Evolutionary conservation across 768 basidiomycete genomes (phyloP).

Genomic region (Pleurotus tuoliensis): DNA sequence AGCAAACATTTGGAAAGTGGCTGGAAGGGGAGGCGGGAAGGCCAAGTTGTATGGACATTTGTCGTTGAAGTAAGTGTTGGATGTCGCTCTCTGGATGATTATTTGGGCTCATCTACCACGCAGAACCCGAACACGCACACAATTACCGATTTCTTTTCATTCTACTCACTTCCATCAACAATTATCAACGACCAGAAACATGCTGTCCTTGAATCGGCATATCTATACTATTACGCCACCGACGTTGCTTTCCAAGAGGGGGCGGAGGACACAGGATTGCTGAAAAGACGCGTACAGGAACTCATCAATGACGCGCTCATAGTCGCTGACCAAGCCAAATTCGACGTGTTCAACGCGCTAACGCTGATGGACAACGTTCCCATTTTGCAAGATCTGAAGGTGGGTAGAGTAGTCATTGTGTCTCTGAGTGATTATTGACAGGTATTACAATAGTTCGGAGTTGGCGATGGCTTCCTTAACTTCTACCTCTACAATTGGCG

Average conservation of each 20-base stretch:
- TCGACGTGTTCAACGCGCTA: constrained; percentile 95
- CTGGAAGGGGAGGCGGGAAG: constrained; percentile 44
- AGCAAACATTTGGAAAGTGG: constrained; percentile 42
- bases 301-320: constrained; percentile 80
- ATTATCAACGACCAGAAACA: constrained; percentile 78
- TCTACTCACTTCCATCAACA: constrained; percentile 94
- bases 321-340: constrained; percentile 77
- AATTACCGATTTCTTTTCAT: constrained; percentile 95
- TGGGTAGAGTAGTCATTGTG: constrained; percentile 24
- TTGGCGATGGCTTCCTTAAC: constrained; percentile 87
- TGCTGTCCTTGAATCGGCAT: constrained; percentile 82
- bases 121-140: constrained; percentile 79
- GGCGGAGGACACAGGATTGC: constrained; percentile 53
- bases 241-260: constrained; percentile 63
- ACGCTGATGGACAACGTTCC: constrained; percentile 91
- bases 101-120: not conserved
- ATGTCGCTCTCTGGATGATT: not conserved
- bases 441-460: constrained; percentile 65
- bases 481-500: constrained; percentile 97
- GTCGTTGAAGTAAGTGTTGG: constrained; percentile 76
- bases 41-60: constrained; percentile 94
- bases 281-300: constrained; percentile 67
- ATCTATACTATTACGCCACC: constrained; percentile 93
- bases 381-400: constrained; percentile 83
- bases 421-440: not conserved